These are phyloP conservation scores for Canavalia ensiformis DNA, from an alignment of 306 rosid genomes.

Conservation along the genomic window DNA sequence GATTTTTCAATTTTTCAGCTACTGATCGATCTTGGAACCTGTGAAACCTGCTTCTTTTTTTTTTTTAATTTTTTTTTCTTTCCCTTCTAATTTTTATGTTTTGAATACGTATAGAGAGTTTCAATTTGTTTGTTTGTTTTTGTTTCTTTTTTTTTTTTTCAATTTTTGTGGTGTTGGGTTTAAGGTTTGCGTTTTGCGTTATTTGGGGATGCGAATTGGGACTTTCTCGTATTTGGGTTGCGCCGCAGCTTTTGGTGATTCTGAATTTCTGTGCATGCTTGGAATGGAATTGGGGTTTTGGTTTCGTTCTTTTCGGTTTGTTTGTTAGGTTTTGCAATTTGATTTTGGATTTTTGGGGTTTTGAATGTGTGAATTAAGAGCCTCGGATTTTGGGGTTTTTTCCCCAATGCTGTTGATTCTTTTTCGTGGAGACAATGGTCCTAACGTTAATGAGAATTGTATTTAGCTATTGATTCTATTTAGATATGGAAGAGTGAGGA, in stretches of 20 bases:
- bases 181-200: constrained; percentile 28
- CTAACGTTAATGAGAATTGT: not conserved
- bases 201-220: constrained; percentile 10
- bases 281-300: constrained; percentile 37
- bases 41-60: not conserved
- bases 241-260: constrained; percentile 21
- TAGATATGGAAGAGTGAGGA: too few relatives aligned
- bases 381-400: constrained; percentile 15
- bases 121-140: not conserved
- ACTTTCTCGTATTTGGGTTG: not conserved
- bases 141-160: not conserved
- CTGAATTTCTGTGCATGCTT: constrained; percentile 3
- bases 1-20: not conserved
- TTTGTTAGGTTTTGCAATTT: too few relatives aligned
- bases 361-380: constrained; percentile 1
- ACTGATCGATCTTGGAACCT: constrained; percentile 61
- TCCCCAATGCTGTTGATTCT: not conserved
- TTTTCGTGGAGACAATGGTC: constrained; percentile 21
- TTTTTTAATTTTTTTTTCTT: too few relatives aligned
- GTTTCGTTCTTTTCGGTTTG: not conserved
- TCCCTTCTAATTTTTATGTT: not conserved
- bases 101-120: not conserved
- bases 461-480: not conserved
- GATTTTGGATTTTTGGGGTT: too few relatives aligned
- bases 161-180: constrained; percentile 31